Conservation (phyloP, 2,329 filamentous ascomycete genomes). For the Mycogone perniciosa region DNA sequence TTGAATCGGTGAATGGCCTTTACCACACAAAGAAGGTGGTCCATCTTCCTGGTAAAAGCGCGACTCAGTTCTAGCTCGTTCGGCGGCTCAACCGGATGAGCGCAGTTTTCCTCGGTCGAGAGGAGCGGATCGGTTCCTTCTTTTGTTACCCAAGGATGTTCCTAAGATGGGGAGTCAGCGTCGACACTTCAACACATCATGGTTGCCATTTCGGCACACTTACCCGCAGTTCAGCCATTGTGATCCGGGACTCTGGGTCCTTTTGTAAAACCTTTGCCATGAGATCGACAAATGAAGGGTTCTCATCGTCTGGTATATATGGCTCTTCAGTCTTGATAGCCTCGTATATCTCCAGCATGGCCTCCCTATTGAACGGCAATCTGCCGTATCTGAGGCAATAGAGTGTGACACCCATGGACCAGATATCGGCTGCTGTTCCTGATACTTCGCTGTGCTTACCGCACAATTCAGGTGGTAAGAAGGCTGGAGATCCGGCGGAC, state of each 20-base stretch:
- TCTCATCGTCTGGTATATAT: constrained; percentile 55
- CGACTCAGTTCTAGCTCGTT: constrained; percentile 86
- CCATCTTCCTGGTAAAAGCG: constrained; percentile 86
- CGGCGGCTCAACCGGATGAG: constrained; percentile 70
- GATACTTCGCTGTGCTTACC: constrained; percentile 81
- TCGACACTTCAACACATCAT: background rate
- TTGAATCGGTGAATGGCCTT: constrained; percentile 91
- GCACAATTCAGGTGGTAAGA: constrained; percentile 88
- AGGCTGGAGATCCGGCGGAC: constrained; percentile 89
- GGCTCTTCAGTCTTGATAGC: constrained; percentile 70
- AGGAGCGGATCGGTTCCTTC: constrained; percentile 71
- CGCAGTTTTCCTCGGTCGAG: constrained; percentile 78
- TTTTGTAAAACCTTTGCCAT: constrained; percentile 74
- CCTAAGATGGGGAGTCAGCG: constrained; percentile 43
- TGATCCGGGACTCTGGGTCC: constrained; percentile 74
- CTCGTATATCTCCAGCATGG: constrained; percentile 81
- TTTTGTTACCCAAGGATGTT: constrained; percentile 89
- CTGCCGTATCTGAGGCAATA: constrained; percentile 86
- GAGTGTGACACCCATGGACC: constrained; percentile 95
- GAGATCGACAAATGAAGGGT: constrained; percentile 66
- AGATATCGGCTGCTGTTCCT: constrained; percentile 87
- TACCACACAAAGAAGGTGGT: constrained; percentile 79
- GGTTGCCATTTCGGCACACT: constrained; percentile 26
- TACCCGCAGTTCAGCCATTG: constrained; percentile 75
- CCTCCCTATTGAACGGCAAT: constrained; percentile 76